A percentile compares a stretch with the other conserved stretches of the same genome.
These are phyloP conservation scores for Ormosia semicastrata DNA, from an alignment of 306 rosid species.

Conservation along the genomic window DNA sequence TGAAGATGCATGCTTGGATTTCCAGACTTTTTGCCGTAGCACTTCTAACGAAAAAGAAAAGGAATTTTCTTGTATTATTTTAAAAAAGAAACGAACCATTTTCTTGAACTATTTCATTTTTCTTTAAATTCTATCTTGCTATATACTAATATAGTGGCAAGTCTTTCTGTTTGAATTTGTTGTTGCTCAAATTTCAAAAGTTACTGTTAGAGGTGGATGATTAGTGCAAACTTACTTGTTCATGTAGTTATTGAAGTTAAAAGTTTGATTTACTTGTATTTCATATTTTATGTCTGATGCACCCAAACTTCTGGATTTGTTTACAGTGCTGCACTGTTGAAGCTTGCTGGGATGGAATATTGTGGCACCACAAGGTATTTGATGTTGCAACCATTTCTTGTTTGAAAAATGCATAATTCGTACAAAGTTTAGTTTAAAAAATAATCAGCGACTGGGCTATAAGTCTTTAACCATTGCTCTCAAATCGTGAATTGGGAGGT, in stretches of 20 bases:
- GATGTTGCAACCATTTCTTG: background rate
- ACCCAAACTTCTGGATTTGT: constrained; percentile 29
- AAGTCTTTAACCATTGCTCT: background rate
- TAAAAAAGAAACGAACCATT: background rate
- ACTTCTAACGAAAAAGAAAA: background rate
- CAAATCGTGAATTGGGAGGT: background rate
- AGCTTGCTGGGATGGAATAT: constrained; percentile 86
- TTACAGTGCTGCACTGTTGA: constrained; percentile 84
- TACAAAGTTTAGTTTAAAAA: background rate
- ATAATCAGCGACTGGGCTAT: background rate
- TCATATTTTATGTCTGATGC: constrained; percentile 18
- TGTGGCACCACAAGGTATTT: constrained; percentile 94
- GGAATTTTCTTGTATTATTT: background rate
- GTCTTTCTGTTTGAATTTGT: background rate
- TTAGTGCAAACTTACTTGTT: no score
- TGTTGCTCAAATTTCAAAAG: background rate
- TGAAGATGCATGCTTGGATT: constrained; percentile 1
- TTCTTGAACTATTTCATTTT: no score
- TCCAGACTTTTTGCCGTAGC: background rate
- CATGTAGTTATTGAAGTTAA: background rate
- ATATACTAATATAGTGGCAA: background rate
- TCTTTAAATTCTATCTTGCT: background rate
- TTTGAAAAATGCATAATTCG: background rate
- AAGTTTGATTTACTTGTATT: background rate
- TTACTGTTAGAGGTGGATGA: constrained; percentile 9